Percentiles rank a stretch among this genome's conserved stretches.
phyloP scores from a whole-genome alignment of 2,329 filamentous ascomycete genomes.

The Akanthomyces uredinophilus region DNA sequence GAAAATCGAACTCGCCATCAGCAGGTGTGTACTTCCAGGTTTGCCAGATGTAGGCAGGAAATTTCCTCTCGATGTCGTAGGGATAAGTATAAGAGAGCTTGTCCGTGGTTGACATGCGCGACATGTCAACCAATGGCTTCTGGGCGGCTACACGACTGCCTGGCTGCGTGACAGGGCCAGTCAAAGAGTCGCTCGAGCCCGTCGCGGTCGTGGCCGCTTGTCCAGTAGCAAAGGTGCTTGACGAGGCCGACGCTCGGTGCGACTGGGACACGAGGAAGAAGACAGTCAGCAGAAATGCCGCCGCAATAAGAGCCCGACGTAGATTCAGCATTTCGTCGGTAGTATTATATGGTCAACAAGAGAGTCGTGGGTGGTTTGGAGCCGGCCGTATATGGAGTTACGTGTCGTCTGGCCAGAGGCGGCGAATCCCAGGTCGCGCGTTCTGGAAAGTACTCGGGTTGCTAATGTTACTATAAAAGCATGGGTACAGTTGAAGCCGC shows the following conservation, averaged over 20 bases:
- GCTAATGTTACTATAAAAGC: constrained; percentile 1
- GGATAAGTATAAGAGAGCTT: constrained; percentile 92
- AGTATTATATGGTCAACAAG: background rate
- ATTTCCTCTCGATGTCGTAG: constrained; percentile 82
- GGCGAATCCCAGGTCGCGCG: background rate
- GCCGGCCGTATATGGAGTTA: background rate
- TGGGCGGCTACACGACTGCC: constrained; percentile 43
- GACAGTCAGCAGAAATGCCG: constrained; percentile 61
- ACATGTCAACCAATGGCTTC: constrained; percentile 63
- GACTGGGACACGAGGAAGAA: constrained; percentile 64
- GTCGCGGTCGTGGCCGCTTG: constrained; percentile 21
- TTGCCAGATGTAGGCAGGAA: constrained; percentile 98
- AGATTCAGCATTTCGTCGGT: constrained; percentile 74
- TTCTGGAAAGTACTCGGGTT: constrained; percentile 4
- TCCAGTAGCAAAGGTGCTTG: background rate
- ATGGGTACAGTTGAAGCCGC: background rate
- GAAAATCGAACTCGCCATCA: constrained; percentile 72
- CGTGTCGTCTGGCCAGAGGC: background rate
- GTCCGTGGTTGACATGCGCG: constrained; percentile 65
- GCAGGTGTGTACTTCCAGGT: constrained; percentile 90
- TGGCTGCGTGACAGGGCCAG: constrained; percentile 18
- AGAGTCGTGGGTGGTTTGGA: background rate
- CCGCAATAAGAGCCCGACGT: constrained; percentile 67
- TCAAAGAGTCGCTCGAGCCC: constrained; percentile 17
- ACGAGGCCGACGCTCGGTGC: constrained; percentile 30